Percentiles rank a stretch among this genome's conserved stretches.
Evolutionary conservation across 495 filamentous ascomycete species (phyloP).

Genomic region (Aspergillus conjunctus): DNA sequence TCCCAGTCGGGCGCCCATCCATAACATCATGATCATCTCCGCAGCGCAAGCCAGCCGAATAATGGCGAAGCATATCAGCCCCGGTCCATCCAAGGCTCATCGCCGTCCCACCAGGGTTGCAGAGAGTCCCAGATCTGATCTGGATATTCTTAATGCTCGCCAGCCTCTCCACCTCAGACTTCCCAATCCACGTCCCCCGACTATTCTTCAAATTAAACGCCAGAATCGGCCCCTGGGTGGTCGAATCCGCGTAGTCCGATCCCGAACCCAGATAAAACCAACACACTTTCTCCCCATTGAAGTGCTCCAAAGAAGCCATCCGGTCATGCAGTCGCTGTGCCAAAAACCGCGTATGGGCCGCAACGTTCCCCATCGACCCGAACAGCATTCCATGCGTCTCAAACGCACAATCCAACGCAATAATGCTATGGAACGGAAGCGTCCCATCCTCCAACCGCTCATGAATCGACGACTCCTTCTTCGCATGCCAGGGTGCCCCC

Average conservation of each 20-base stretch:
- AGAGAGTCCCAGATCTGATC: constrained; percentile 81
- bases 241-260: constrained; percentile 42
- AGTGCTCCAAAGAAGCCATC: constrained; percentile 62
- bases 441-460: constrained; percentile 89
- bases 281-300: constrained; percentile 68
- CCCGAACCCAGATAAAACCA: constrained; percentile 58
- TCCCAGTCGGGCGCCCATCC: constrained; percentile 80
- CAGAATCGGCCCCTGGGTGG: constrained; percentile 72
- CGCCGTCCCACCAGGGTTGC: constrained; percentile 88
- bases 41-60: constrained; percentile 76
- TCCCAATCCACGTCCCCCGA: constrained; percentile 71
- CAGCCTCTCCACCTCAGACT: constrained; percentile 82
- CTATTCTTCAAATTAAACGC: constrained; percentile 79
- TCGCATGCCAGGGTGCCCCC: constrained; percentile 62
- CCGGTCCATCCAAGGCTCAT: constrained; percentile 65
- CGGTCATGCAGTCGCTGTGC: constrained; percentile 58
- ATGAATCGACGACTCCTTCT: constrained; percentile 72
- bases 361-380: constrained; percentile 67
- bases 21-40: constrained; percentile 80
- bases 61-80: constrained; percentile 80
- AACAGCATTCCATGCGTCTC: constrained; percentile 69
- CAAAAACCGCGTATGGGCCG: constrained; percentile 74
- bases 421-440: constrained; percentile 82
- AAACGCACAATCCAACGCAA: constrained; percentile 76
- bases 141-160: constrained; percentile 78